Evolutionary conservation across 495 filamentous ascomycete species (phyloP), one percentile per base, ranked within the genome.

Genomic region (Xylaria cubensis): DNA sequence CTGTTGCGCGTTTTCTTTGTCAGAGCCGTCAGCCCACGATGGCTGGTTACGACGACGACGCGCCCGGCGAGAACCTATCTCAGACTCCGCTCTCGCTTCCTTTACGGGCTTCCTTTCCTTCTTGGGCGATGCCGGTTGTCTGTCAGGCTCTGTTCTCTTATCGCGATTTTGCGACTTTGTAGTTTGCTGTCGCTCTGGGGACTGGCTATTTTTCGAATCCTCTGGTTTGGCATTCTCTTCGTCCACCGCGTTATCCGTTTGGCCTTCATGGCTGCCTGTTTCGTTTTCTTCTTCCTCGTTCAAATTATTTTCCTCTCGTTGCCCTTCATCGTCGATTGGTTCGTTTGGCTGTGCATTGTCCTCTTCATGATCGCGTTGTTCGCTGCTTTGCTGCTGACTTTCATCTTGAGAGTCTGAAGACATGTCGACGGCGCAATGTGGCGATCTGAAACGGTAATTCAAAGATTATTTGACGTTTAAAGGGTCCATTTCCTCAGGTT

Each of bases 101-200:
- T 72, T 75, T 8, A 69, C 66, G 44, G 72, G 77, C 51, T 70
- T 69, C 21, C 44, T 65, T 59, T 36, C 62, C 4, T 61, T 59
- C 59, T 24, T 88, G 84, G 72, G 84, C 84, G 64, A 90, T 82
- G 34, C 26, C 46, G 86, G 84, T 66, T 88, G 87, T 17, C 66
- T 78, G 41, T 53, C 77, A 63, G 55, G 71, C 78, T 73, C 64
- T 51, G 44, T 76, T 68, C 70, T 69, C 64, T 55, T 4, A 17
- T 62, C 26, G 41, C 62, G 44, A 50, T 64, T 58, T 39, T 74
- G 62, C 62, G 72, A 21, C 42, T 19, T 74, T 51, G 39, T 74
- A 58, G 21, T 65, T 56, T 32, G 64, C 51, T 51, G 55, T 41
- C 15, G 26, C 29, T 41, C 26, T 42, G 34, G 48, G 42, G 13